Evolutionary conservation across 2,329 filamentous ascomycete species (phyloP).

Genomic region (Daldinia eschscholtzii): DNA sequence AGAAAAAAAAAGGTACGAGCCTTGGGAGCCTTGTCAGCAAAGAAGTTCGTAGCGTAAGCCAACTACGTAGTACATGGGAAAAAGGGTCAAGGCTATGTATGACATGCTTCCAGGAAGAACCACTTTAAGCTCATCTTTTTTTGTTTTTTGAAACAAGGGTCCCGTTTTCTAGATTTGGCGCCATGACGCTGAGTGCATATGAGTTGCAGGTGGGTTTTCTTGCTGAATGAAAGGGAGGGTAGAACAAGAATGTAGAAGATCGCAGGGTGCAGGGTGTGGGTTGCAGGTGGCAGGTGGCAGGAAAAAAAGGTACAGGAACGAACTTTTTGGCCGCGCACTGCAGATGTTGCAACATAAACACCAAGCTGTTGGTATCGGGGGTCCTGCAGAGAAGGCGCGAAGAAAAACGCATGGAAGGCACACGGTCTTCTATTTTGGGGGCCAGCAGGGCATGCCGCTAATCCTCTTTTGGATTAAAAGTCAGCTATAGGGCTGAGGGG

Average conservation of each 20-base stretch:
- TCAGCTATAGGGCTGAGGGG: conserved; percentile 33
- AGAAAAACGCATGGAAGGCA: conserved; percentile 29
- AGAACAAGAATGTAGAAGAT: background rate
- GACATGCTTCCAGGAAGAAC: background rate
- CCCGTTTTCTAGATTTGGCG: conserved; percentile 11
- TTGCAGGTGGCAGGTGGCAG: background rate
- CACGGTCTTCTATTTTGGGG: conserved; percentile 27
- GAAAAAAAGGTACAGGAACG: background rate
- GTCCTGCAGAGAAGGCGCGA: conserved; percentile 15
- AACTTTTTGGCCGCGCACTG: conserved; percentile 5
- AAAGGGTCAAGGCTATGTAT: background rate
- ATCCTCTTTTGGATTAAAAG: conserved; percentile 18
- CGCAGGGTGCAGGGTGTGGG: no score
- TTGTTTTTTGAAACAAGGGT: conserved; percentile 9
- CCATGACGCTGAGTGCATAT: conserved; percentile 3
- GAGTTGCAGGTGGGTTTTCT: background rate
- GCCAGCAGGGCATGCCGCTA: conserved; percentile 13
- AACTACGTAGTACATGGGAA: background rate
- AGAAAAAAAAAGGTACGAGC: conserved; percentile 8
- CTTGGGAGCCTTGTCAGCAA: conserved; percentile 7
- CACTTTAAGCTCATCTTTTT: conserved; percentile 6
- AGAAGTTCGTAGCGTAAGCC: conserved; percentile 9
- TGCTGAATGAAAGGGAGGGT: conserved; percentile 5
- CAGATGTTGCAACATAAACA: conserved; percentile 1
- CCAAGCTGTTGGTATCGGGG: conserved; percentile 9